Evolutionary conservation across 169 alveolate species (phyloP).

Genomic region (Plasmodium fragile): DNA sequence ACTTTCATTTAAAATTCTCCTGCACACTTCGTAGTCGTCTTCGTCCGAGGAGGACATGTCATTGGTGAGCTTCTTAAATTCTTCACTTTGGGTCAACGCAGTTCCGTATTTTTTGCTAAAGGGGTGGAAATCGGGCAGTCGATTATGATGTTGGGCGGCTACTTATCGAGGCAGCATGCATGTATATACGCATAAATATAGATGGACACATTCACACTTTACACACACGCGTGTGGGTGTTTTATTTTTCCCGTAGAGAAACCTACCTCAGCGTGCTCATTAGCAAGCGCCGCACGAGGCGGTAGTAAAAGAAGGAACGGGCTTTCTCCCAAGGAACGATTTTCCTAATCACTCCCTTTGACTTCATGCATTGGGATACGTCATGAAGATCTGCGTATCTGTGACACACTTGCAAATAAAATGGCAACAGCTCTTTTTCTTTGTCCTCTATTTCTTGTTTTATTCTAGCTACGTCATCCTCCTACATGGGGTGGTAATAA

Average conservation of each 20-base stretch:
- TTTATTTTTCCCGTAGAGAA: neutral
- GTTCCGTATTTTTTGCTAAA: constrained; percentile 36
- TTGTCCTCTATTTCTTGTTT: constrained; percentile 79
- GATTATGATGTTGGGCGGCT: neutral
- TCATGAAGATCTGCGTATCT: constrained; percentile 90
- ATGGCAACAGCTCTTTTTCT: constrained; percentile 79
- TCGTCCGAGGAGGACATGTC: constrained; percentile 12
- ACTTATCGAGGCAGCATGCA: neutral
- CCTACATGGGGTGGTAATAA: constrained; percentile 60
- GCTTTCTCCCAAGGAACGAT: constrained; percentile 86
- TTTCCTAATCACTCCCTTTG: constrained; percentile 86
- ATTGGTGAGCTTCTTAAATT: constrained; percentile 20
- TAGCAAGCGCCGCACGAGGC: constrained; percentile 80
- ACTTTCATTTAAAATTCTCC: constrained; percentile 30
- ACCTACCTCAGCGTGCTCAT: constrained; percentile 78
- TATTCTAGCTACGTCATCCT: constrained; percentile 43
- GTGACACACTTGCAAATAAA: constrained; percentile 84
- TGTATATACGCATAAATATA: neutral
- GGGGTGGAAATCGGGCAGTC: neutral
- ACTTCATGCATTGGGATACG: constrained; percentile 89
- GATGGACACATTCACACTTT: neutral
- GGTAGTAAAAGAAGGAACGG: constrained; percentile 85
- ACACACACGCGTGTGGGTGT: neutral
- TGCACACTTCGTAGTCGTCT: constrained; percentile 64
- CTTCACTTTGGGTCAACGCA: constrained; percentile 18